Base-by-base conservation (phyloP, 2,329 filamentous ascomycete species). In the Pochonia chlamydosporia region DNA sequence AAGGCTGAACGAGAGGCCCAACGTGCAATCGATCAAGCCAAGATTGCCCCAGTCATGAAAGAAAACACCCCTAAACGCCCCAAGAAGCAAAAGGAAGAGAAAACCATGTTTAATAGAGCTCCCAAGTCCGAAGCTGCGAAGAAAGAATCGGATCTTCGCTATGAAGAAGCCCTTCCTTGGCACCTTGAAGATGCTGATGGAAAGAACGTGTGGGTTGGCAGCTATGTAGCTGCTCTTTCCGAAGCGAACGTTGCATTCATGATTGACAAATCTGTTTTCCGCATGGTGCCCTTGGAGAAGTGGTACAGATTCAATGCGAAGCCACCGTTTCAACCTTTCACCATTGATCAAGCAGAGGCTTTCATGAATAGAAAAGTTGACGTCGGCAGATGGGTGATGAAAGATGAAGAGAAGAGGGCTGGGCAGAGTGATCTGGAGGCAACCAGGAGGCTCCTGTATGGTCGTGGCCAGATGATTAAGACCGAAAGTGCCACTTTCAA, bases 111-210 rank as follows among this genome's bases (percentile, higher is more conserved):
- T 20, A 90, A 88, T 60, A 84, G 89, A 55, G 81, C 86, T n/a
- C 87, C 95, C 48, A 78, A 79, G 46, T 77, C 78, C 5, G 90
- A 91, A 59, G 90, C 92, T 60, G 92, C 69, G 72, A 93, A 78
- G 76, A 95, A 76, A 72, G 77, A 82, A 49, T 74, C 76, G 0
- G 79, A 81, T 48, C 82, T 81, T 68, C 85, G 91, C 53, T 99
- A 97, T 56, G 93, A 97, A 63, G 93, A 99, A 65, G 89, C 92
- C 4, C 73, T 96, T 43, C 93, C 93, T 5, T 99, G 93, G 93
- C 91, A 96, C 63, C 68, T 99, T 30, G 93, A 99, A 63, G 93
- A 99, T 64, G 95, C 91, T 35, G 92, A 99, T 59, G 89, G 90
- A 54, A 96, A 92, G 65, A 92, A 96, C 58, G 87, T 88, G 3